phyloP scores from a whole-genome alignment of 2,329 filamentous ascomycete species.

The Arthrobotrys pseudoclavata region DNA sequence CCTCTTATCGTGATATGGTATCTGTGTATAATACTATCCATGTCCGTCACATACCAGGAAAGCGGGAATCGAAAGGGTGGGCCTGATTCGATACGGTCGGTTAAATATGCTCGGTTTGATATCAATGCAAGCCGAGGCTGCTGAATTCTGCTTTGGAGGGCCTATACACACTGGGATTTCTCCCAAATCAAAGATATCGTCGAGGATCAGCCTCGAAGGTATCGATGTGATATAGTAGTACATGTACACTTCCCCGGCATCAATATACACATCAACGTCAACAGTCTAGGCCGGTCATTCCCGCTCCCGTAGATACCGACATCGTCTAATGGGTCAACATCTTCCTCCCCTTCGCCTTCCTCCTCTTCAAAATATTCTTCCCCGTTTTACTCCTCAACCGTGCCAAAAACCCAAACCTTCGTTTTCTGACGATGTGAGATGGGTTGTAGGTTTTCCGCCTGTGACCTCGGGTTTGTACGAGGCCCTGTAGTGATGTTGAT shows the following conservation, averaged over 20 bases:
- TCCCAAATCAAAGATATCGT: no score
- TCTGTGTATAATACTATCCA: background rate
- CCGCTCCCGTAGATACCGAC: no score
- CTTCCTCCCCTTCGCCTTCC: constrained; percentile 71
- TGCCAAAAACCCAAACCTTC: constrained; percentile 73
- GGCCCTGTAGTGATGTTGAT: constrained; percentile 5
- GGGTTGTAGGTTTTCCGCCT: constrained; percentile 50
- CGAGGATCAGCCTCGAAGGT: no score
- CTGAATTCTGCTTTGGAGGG: no score
- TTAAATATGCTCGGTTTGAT: background rate
- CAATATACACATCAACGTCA: no score
- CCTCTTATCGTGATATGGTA: background rate
- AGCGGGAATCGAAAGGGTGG: background rate
- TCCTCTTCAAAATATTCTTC: constrained; percentile 70
- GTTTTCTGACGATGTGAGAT: constrained; percentile 70
- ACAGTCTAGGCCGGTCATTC: no score
- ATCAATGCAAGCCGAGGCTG: no score
- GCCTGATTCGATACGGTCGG: background rate
- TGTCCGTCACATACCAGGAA: background rate
- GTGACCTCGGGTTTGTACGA: constrained; percentile 41
- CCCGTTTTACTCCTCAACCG: constrained; percentile 71
- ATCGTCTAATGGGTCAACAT: constrained; percentile 48
- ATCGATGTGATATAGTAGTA: no score
- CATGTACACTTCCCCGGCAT: no score
- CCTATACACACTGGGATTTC: background rate